Evolutionary conservation across 2,329 filamentous ascomycete species (phyloP), one percentile per base, ranked within the genome.

Genomic region (Aspergillus calidoustus): DNA sequence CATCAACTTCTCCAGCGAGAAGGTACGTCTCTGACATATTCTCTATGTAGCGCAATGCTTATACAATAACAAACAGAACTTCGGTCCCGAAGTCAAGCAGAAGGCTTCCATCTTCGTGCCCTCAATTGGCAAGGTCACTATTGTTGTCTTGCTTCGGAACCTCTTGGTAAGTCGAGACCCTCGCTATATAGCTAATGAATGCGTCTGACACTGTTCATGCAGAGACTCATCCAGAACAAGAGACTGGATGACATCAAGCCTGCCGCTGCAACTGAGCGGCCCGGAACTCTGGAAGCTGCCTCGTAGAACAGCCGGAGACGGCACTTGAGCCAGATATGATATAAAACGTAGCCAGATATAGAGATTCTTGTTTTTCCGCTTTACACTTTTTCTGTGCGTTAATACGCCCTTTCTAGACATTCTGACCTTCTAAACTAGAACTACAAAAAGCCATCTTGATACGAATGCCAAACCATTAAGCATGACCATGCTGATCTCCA

Each of bases 51-150:
- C 6, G 22, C 48, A n/a, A 43, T 43, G 34, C 61, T 65, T 57
- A 65, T 25, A 46, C 43, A 30, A 2, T 13, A 25, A 49, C 43
- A 2, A 53, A 44, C 69, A 87, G 82, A 98, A 99, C 80, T 98
- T 98, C 78, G 89, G 89, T 64, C 88, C 90, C 0, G 91, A 91
- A 52, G 88, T 98, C 68, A 98, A 97, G 81, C 91, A 97, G 76
- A 96, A 93, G 82, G 95, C 95, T 2, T 93, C 92, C 5, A 96
- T 99, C 71, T 99, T 97, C 71, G 93, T 98, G 19, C 95, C 95
- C 1, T 95, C 94, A 0, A 96, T 97, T 68, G 95, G 95, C 70
- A 99, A 98, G 82, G 94, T 98, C 52, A 99, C 95, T 0, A 98
- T 98, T 75, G 91, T 94, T 17, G 89, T 97, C 38, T 80, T 99